Percentiles rank a stretch among this genome's conserved stretches.
Conservation (phyloP, 805 yeast species). For the Aciculoconidium aculeatum region DNA sequence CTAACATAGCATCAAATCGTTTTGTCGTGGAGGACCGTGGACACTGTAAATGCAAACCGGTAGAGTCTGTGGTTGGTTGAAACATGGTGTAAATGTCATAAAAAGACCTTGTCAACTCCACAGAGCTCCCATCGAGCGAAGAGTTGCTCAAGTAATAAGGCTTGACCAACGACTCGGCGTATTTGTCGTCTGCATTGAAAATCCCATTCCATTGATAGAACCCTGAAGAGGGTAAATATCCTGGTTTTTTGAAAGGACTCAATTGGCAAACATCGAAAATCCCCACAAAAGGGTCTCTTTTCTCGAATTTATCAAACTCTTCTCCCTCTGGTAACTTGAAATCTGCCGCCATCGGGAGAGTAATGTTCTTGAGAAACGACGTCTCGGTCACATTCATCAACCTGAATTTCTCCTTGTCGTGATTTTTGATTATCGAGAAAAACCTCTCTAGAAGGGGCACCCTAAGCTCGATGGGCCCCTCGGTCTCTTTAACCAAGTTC, state of each 20-base stretch:
- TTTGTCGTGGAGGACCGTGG: slow-evolving; percentile 21
- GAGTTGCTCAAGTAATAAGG: slow-evolving; percentile 30
- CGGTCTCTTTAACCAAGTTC: slow-evolving; percentile 7
- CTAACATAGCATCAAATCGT: slow-evolving; percentile 23
- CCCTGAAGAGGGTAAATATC: slow-evolving; percentile 28
- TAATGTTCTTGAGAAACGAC: slow-evolving; percentile 11
- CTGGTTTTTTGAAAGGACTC: slow-evolving; percentile 14
- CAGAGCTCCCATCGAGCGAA: slow-evolving; percentile 18
- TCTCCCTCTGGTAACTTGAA: slow-evolving; percentile 10
- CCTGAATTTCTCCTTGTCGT: slow-evolving; percentile 2
- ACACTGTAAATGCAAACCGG: slow-evolving; percentile 24
- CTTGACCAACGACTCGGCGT: slow-evolving; percentile 32
- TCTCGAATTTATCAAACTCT: slow-evolving; percentile 5
- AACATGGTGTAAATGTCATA: slow-evolving; percentile 23
- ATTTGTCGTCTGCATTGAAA: slow-evolving; percentile 41
- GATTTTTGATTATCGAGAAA: slow-evolving; percentile 7
- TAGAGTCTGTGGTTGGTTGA: too few relatives aligned
- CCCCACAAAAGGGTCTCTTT: slow-evolving; percentile 13
- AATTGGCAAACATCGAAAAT: slow-evolving; percentile 26
- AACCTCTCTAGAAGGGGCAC: slow-evolving; percentile 7
- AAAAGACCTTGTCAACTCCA: slow-evolving; percentile 26
- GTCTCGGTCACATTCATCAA: slow-evolving; percentile 2
- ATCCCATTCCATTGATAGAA: slow-evolving; percentile 34
- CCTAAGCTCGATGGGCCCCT: slow-evolving; percentile 3
- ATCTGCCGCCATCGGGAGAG: slow-evolving; percentile 9